Percentiles rank a stretch among this genome's conserved stretches.
These are phyloP conservation scores for Candida silvicultrix DNA, from an alignment of 805 yeast species.

Conservation along the genomic window DNA sequence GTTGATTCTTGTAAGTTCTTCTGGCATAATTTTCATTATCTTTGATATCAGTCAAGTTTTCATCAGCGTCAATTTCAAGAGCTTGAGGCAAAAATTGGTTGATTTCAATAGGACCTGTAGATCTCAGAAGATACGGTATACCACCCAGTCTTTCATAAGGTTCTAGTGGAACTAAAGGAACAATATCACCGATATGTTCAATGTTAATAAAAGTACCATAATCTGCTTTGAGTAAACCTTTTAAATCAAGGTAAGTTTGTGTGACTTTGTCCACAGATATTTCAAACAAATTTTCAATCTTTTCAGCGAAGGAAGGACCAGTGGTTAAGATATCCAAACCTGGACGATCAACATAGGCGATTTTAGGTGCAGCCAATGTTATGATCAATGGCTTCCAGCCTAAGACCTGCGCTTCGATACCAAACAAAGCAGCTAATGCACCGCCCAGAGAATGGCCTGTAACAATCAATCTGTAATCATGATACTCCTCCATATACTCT, in stretches of 20 bases:
- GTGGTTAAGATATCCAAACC: background rate
- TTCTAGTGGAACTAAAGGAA: background rate
- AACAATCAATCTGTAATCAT: constrained; percentile 41
- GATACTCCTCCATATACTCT: constrained; percentile 28
- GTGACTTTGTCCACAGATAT: background rate
- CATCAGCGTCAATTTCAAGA: background rate
- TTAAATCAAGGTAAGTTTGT: background rate
- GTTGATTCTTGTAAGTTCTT: background rate
- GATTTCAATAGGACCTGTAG: background rate
- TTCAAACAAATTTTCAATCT: background rate
- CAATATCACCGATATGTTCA: background rate
- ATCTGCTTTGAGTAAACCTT: background rate
- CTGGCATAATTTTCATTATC: background rate
- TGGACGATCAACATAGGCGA: background rate
- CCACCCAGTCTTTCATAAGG: background rate
- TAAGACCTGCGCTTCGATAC: constrained; percentile 46
- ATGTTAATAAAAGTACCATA: background rate
- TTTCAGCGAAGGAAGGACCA: background rate
- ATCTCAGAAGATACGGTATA: background rate
- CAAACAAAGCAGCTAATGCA: constrained; percentile 54
- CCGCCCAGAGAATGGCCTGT: constrained; percentile 74
- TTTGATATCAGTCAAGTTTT: background rate
- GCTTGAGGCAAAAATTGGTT: background rate
- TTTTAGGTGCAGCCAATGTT: constrained; percentile 55
- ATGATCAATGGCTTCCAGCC: constrained; percentile 48